phyloP scores from a whole-genome alignment of 805 yeast species.

The Ogataea pini region DNA sequence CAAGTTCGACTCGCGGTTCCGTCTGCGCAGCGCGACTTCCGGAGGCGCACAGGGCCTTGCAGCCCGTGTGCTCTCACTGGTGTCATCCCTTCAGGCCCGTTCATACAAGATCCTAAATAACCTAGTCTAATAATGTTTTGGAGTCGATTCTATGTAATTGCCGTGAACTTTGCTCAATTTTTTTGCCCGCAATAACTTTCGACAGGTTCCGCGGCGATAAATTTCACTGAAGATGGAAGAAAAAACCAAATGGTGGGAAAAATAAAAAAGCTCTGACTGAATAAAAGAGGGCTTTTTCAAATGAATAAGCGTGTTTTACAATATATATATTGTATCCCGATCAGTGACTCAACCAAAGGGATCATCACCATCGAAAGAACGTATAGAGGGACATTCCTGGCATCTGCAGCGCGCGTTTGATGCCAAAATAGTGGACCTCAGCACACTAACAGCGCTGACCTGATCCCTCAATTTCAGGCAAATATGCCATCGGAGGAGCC shows the following conservation, averaged over 20 bases:
- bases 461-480: neutral
- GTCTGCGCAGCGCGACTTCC: slow-evolving; percentile 20
- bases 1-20: slow-evolving; percentile 35
- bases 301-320: neutral
- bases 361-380: too few relatives aligned
- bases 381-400: neutral
- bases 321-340: neutral
- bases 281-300: neutral
- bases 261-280: neutral
- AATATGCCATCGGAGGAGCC: slow-evolving; percentile 16
- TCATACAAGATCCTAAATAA: slow-evolving; percentile 23
- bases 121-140: neutral
- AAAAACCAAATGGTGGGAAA: neutral
- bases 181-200: neutral
- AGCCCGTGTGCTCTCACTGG: slow-evolving; percentile 1
- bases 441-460: neutral
- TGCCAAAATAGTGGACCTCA: slow-evolving; percentile 1
- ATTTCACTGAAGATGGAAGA: neutral
- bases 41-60: slow-evolving; percentile 4
- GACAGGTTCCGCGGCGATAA: neutral
- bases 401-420: slow-evolving; percentile 3
- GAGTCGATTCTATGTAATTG: neutral
- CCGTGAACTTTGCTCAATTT: neutral
- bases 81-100: slow-evolving; percentile 17
- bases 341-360: neutral